Percentiles rank a stretch among this genome's conserved stretches.
phyloP scores from a whole-genome alignment of 73 alveolate species.

The Tetrahymena elliotti region DNA sequence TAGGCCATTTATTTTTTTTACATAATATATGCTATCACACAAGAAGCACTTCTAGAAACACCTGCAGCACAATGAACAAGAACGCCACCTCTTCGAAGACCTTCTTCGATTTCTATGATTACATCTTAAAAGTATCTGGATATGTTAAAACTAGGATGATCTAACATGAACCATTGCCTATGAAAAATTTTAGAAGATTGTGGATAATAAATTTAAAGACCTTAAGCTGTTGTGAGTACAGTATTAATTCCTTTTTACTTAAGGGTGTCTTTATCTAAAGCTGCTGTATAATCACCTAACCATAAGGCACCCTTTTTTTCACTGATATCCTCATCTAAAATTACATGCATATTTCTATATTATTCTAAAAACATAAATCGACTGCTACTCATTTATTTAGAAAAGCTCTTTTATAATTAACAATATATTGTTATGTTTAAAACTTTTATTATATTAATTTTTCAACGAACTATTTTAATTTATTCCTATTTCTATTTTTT shows the following conservation, averaged over 20 bases:
- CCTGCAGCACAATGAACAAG: constrained; percentile 93
- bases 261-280: constrained; percentile 17
- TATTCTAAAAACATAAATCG: background rate
- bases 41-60: constrained; percentile 78
- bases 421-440: background rate
- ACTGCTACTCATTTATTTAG: background rate
- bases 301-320: background rate
- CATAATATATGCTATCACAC: constrained; percentile 83
- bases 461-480: background rate
- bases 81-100: constrained; percentile 52
- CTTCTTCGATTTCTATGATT: constrained; percentile 24
- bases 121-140: constrained; percentile 17
- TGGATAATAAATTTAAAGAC: background rate
- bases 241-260: constrained; percentile 11
- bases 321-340: constrained; percentile 8
- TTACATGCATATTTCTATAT: constrained; percentile 14
- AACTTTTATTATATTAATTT: too few species aligned
- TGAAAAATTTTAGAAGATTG: background rate
- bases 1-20: constrained; percentile 63
- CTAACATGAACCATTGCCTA: constrained; percentile 13
- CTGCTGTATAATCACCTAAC: constrained; percentile 51
- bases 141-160: constrained; percentile 12
- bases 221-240: constrained; percentile 33
- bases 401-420: background rate
- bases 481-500: background rate